These are phyloP conservation scores for Pinus albicaulis DNA, from an alignment of 75 land plant species.

Conservation along the genomic window DNA sequence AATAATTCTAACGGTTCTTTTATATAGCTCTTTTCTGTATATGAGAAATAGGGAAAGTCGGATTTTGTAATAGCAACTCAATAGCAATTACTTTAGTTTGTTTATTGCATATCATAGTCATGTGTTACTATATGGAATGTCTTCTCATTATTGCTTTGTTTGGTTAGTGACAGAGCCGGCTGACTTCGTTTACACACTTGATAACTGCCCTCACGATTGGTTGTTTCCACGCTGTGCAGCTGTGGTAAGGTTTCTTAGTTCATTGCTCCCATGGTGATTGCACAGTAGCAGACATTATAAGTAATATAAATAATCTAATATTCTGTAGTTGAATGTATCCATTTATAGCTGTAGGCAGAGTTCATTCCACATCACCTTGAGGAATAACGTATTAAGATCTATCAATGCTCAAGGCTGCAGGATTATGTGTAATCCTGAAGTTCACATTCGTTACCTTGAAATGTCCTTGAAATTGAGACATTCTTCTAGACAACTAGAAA, in stretches of 20 bases:
- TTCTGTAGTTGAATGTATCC: not conserved
- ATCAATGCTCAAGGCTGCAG: not conserved
- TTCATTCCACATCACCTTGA: not conserved
- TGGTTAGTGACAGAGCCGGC: conserved; percentile 60
- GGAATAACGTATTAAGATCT: not conserved
- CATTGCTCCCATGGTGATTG: no score
- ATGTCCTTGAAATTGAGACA: not conserved
- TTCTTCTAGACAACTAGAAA: not conserved
- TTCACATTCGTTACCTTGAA: not conserved
- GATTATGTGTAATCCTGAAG: not conserved
- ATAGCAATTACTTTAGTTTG: not conserved
- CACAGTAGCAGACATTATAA: no score
- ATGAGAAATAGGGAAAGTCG: no score
- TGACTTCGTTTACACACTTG: conserved; percentile 71
- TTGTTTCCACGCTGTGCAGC: conserved; percentile 84
- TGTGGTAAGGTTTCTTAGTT: conserved; percentile 59
- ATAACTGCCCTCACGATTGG: conserved; percentile 94
- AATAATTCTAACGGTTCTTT: not conserved
- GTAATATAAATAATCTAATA: not conserved
- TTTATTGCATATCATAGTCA: not conserved
- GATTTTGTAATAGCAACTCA: not conserved
- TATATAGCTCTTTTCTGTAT: not conserved
- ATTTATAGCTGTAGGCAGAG: not conserved
- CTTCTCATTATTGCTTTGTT: conserved; percentile 7
- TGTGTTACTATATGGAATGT: not conserved